phyloP scores from a whole-genome alignment of 1,284 basidiomycete genomes.

The Mycena sp. region DNA sequence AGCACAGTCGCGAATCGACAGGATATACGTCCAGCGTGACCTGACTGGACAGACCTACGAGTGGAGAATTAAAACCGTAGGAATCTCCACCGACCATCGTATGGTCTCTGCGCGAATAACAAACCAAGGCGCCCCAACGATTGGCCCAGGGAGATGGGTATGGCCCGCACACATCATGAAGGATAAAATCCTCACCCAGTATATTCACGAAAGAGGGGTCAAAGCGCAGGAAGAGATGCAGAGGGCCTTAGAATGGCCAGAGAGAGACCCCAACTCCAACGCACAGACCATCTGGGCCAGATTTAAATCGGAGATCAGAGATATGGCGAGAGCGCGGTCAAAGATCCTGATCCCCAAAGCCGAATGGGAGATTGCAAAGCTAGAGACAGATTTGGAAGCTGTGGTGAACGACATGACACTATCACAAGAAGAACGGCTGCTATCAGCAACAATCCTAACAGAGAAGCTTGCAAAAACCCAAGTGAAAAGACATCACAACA shows the following conservation, averaged over 20 bases:
- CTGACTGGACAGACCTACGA: constrained; percentile 10
- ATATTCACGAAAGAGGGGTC: too few species aligned
- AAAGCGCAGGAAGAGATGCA: neutral
- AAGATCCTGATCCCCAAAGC: neutral
- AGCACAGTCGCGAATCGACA: constrained; percentile 40
- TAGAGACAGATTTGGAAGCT: too few species aligned
- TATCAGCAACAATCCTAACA: too few species aligned
- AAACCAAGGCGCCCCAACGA: constrained; percentile 30
- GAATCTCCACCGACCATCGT: constrained; percentile 15
- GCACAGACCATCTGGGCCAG: neutral
- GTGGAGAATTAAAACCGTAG: constrained; percentile 9
- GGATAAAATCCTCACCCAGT: too few species aligned
- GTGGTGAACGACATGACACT: too few species aligned
- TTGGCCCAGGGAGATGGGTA: constrained; percentile 37
- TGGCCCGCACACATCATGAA: constrained; percentile 31
- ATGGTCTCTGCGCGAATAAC: neutral
- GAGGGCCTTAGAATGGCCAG: neutral
- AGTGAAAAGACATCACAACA: neutral
- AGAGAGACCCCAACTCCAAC: neutral
- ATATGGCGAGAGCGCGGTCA: constrained; percentile 8
- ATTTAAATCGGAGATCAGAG: neutral
- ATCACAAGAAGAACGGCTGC: too few species aligned
- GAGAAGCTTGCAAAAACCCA: too few species aligned
- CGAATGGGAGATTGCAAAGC: too few species aligned
- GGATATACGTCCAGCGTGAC: constrained; percentile 36